Conservation (phyloP, 192 early-diverging fungal species). For the Backusella morwellensis region DNA sequence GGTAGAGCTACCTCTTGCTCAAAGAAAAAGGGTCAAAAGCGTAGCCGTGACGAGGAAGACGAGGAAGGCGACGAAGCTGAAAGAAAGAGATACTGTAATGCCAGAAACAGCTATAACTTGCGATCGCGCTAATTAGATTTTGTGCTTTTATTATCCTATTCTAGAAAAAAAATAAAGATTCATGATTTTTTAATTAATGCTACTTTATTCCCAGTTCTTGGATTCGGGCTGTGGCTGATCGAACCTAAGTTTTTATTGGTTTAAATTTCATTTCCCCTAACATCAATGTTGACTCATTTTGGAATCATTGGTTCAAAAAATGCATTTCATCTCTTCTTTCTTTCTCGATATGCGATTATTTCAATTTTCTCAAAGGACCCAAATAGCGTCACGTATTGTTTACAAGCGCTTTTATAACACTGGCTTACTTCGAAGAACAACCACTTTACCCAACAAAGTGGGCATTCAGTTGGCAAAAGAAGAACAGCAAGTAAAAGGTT, state of each 20-base stretch:
- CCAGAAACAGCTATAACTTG: not conserved
- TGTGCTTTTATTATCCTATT: not conserved
- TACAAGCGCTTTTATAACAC: slow-evolving; percentile 21
- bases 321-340: not conserved
- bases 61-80: not conserved
- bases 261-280: not conserved
- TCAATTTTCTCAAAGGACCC: not conserved
- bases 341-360: not conserved
- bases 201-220: no score
- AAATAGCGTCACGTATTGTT: not conserved
- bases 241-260: not conserved
- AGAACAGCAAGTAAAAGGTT: not conserved
- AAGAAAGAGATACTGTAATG: not conserved
- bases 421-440: slow-evolving; percentile 10
- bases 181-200: no score
- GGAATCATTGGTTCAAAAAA: not conserved
- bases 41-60: not conserved
- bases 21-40: not conserved
- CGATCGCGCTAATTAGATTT: not conserved
- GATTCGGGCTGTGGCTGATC: no score
- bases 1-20: not conserved
- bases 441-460: slow-evolving; percentile 13
- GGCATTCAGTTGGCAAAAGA: slow-evolving; percentile 15
- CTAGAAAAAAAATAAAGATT: no score
- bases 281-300: not conserved